Evolutionary conservation across 805 yeast genomes (phyloP).

Genomic region (Helenozyma baotianmanensis): DNA sequence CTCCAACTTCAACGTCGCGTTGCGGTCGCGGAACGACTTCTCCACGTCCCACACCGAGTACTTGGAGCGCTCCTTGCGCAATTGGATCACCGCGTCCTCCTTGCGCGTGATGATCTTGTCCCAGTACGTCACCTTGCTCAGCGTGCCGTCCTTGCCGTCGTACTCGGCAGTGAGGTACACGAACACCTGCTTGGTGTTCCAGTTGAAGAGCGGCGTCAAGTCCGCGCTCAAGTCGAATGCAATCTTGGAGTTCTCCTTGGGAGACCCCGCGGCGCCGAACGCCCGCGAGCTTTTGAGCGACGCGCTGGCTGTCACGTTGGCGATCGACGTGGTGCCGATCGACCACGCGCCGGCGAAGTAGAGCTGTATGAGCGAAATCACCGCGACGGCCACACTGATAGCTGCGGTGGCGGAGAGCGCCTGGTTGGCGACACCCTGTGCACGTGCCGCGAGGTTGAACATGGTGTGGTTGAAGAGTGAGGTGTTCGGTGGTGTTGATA

Average conservation of each 20-base stretch:
- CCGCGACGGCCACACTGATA: slow-evolving; percentile 44
- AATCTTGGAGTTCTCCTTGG: slow-evolving; percentile 72
- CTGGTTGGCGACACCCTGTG: slow-evolving; percentile 50
- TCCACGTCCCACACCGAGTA: slow-evolving; percentile 87
- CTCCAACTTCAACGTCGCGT: slow-evolving; percentile 65
- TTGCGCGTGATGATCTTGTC: slow-evolving; percentile 67
- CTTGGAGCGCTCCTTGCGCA: slow-evolving; percentile 57
- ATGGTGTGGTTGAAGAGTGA: slow-evolving; percentile 12
- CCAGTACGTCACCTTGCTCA: slow-evolving; percentile 82
- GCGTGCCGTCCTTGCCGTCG: slow-evolving; percentile 43
- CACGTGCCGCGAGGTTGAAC: slow-evolving; percentile 32
- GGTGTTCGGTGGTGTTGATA: not conserved
- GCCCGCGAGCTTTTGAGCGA: slow-evolving; percentile 51
- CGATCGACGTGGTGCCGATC: slow-evolving; percentile 32
- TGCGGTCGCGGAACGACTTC: slow-evolving; percentile 53
- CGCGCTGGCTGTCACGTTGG: slow-evolving; percentile 35
- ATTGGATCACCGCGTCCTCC: slow-evolving; percentile 53
- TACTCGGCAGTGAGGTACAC: slow-evolving; percentile 87
- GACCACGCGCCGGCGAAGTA: slow-evolving; percentile 41
- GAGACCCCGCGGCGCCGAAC: slow-evolving; percentile 64
- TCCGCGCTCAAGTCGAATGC: slow-evolving; percentile 72
- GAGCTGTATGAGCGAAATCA: slow-evolving; percentile 48
- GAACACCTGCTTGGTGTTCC: slow-evolving; percentile 97
- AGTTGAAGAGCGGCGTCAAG: slow-evolving; percentile 75
- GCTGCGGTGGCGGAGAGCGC: slow-evolving; percentile 49